These are phyloP conservation scores for Chaetomium fimeti DNA, from an alignment of 495 filamentous ascomycete genomes.

Conservation along the genomic window DNA sequence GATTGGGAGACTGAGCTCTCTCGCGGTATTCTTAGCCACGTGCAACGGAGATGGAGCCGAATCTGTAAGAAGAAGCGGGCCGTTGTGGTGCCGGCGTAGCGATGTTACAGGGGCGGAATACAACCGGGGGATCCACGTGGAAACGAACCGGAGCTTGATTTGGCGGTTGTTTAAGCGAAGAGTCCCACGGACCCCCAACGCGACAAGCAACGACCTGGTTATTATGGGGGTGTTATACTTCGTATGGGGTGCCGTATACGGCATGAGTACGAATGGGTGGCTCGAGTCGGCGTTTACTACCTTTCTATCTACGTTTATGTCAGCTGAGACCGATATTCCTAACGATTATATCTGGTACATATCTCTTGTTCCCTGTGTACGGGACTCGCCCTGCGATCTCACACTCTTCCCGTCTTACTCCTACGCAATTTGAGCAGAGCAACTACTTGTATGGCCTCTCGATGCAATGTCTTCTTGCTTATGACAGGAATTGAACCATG, in stretches of 20 bases:
- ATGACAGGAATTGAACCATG: background rate
- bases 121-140: background rate
- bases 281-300: background rate
- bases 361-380: no score
- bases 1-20: background rate
- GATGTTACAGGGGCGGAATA: background rate
- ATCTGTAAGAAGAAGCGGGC: conserved; percentile 1
- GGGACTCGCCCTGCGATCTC: background rate
- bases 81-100: background rate
- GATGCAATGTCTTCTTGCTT: background rate
- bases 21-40: background rate
- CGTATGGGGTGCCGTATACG: background rate
- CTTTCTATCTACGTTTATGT: no score
- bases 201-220: background rate
- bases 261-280: background rate
- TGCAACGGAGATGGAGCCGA: conserved; percentile 1
- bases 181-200: background rate
- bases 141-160: background rate
- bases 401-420: background rate
- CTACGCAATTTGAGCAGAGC: no score
- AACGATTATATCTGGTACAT: no score
- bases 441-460: background rate
- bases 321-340: no score
- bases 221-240: no score
- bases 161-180: background rate